Evolutionary conservation across 306 rosid species (phyloP).

Genomic region (Vicia villosa): DNA sequence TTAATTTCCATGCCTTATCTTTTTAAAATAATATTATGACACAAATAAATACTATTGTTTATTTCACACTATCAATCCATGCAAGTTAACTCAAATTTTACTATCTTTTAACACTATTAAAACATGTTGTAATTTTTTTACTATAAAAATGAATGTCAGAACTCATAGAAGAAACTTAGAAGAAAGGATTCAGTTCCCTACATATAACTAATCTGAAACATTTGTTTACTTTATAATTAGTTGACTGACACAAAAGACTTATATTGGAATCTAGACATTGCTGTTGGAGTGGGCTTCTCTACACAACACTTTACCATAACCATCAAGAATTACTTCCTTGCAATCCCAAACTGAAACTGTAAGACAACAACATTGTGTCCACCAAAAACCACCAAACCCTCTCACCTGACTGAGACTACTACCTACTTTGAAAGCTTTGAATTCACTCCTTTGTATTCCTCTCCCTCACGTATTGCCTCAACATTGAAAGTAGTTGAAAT

Average conservation of each 20-base stretch:
- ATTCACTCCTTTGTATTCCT: conserved; percentile 58
- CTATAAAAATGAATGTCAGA: background rate
- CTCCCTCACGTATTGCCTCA: conserved; percentile 35
- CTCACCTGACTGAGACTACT: conserved; percentile 51
- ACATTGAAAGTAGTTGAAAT: conserved; percentile 55
- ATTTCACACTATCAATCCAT: too few relatives aligned
- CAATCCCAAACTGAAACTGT: conserved; percentile 36
- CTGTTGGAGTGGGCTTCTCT: background rate
- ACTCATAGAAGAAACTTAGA: background rate
- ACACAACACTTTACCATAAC: conserved; percentile 1
- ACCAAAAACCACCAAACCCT: conserved; percentile 40
- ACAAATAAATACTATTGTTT: too few relatives aligned
- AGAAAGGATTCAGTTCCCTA: conserved; percentile 9
- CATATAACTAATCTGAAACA: conserved; percentile 14
- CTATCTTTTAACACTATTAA: background rate
- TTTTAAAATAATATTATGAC: too few relatives aligned
- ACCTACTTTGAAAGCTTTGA: conserved; percentile 72
- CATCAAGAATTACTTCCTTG: conserved; percentile 30
- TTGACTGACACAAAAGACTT: conserved; percentile 26
- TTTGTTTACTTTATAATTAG: background rate
- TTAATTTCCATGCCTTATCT: too few relatives aligned
- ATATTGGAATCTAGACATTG: background rate
- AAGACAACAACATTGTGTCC: conserved; percentile 48
- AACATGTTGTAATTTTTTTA: background rate
- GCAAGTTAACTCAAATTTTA: background rate